phyloP scores from a whole-genome alignment of 805 yeast genomes.

The Candida adriatica region DNA sequence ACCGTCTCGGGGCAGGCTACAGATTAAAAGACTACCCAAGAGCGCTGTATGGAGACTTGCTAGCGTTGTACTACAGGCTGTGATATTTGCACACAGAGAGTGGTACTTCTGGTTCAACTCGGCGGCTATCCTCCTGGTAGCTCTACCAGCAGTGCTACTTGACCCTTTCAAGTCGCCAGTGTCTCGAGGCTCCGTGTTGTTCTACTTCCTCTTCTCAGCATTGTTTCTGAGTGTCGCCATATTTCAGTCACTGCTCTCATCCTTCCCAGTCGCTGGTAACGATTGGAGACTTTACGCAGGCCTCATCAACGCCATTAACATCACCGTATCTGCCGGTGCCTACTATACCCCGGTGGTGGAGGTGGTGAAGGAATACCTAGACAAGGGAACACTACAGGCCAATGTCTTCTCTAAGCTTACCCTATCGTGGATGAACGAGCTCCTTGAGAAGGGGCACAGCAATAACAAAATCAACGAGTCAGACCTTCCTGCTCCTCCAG shows the following conservation, averaged over 20 bases:
- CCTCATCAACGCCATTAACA: conserved; percentile 4
- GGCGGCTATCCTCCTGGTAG: conserved; percentile 17
- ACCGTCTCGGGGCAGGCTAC: conserved; percentile 4
- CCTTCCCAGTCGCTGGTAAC: conserved; percentile 15
- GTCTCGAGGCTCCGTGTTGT: conserved; percentile 61
- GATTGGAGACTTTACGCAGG: conserved; percentile 21
- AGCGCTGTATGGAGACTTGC: conserved; percentile 9
- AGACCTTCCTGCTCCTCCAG: conserved; percentile 80
- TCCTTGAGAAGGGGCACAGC: conserved; percentile 70
- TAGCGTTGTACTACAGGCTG: conserved; percentile 9
- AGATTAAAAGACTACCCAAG: conserved; percentile 15
- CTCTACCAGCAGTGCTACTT: conserved; percentile 36
- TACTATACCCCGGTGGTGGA: conserved; percentile 34
- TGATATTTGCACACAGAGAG: conserved; percentile 2
- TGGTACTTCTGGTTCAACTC: conserved; percentile 11
- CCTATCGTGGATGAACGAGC: conserved; percentile 85
- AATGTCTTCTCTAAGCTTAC: conserved; percentile 72
- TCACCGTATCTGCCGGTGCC: conserved; percentile 18
- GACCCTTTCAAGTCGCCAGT: conserved; percentile 38
- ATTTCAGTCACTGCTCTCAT: conserved; percentile 30
- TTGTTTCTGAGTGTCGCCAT: conserved; percentile 40
- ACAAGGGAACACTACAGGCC: conserved; percentile 46
- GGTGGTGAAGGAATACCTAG: conserved; percentile 26
- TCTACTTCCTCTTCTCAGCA: conserved; percentile 64
- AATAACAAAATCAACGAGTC: conserved; percentile 40